Conservation (phyloP, 805 yeast species). For the Myxozyma sirexii region DNA sequence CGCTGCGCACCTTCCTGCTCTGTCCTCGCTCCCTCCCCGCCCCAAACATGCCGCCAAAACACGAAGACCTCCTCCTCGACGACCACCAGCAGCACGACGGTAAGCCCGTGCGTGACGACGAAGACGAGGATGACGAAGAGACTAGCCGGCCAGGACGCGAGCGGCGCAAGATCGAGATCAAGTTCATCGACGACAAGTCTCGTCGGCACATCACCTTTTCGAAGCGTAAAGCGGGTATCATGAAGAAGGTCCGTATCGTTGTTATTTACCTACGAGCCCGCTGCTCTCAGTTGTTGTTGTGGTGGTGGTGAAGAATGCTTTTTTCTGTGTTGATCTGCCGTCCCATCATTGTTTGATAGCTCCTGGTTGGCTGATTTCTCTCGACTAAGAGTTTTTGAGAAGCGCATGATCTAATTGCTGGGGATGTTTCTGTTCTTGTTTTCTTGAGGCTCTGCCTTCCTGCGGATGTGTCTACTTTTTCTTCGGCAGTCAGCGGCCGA, state of each 20-base stretch:
- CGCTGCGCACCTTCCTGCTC: not conserved
- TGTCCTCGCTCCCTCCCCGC: not conserved
- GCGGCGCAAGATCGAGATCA: constrained; percentile 91
- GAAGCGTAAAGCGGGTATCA: constrained; percentile 97
- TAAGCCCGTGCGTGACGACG: constrained; percentile 37
- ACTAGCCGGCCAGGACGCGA: constrained; percentile 51
- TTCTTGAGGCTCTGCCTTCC: too few species aligned
- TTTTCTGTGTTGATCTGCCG: not conserved
- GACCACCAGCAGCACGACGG: constrained; percentile 23
- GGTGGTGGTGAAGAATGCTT: too few species aligned
- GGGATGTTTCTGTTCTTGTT: not conserved
- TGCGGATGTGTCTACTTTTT: too few species aligned
- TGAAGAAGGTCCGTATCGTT: constrained; percentile 64
- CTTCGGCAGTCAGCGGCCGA: too few species aligned
- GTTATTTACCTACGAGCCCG: not conserved
- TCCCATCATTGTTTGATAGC: too few species aligned
- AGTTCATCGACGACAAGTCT: constrained; percentile 95
- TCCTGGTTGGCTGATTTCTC: too few species aligned
- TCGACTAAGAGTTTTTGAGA: too few species aligned
- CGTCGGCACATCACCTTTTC: constrained; percentile 98
- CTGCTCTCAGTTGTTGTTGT: not conserved
- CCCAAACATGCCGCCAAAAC: constrained; percentile 15
- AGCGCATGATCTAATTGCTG: too few species aligned
- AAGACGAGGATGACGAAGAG: constrained; percentile 54
- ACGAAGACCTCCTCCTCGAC: constrained; percentile 20